Percentiles rank a stretch among this genome's conserved stretches.
Evolutionary conservation across 495 filamentous ascomycete genomes (phyloP).

Genomic region (Penicillium lividum): DNA sequence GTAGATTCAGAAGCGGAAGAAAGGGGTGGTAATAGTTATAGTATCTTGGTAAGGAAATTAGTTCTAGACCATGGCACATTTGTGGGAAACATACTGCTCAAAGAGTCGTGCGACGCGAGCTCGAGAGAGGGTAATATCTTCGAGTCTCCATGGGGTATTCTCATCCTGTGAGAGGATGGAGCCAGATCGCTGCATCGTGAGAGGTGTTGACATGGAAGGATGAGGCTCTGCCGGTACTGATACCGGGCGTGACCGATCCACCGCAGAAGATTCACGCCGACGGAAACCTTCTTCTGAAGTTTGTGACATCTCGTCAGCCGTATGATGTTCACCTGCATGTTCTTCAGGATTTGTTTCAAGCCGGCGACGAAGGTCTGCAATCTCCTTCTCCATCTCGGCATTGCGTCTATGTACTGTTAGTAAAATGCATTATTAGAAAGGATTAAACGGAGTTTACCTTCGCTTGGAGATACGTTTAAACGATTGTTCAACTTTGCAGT

Average conservation of each 20-base stretch:
- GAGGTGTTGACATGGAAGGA: constrained; percentile 38
- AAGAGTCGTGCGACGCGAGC: constrained; percentile 42
- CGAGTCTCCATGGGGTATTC: constrained; percentile 40
- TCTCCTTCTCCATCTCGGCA: constrained; percentile 54
- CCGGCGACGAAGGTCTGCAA: constrained; percentile 49
- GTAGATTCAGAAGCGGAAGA: constrained; percentile 74
- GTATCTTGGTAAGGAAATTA: constrained; percentile 48
- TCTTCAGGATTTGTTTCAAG: constrained; percentile 36
- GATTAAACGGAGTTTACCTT: constrained; percentile 29
- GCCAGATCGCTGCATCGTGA: constrained; percentile 41
- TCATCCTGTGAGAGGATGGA: constrained; percentile 47
- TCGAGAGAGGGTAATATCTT: constrained; percentile 44
- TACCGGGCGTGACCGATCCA: constrained; percentile 35
- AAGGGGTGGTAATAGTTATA: constrained; percentile 85
- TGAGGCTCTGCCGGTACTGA: constrained; percentile 41
- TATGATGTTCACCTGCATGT: constrained; percentile 29
- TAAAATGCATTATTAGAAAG: not conserved
- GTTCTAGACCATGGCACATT: not conserved
- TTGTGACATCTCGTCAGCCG: constrained; percentile 39
- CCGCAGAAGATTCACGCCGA: constrained; percentile 33
- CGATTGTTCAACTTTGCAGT: constrained; percentile 50
- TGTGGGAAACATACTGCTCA: constrained; percentile 38
- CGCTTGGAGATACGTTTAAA: constrained; percentile 52
- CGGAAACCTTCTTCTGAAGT: constrained; percentile 43
- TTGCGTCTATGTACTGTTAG: constrained; percentile 39